Percentiles rank a stretch among this genome's conserved stretches.
phyloP scores from a whole-genome alignment of 108 stramenopile species.

The Fistulifera solaris region DNA sequence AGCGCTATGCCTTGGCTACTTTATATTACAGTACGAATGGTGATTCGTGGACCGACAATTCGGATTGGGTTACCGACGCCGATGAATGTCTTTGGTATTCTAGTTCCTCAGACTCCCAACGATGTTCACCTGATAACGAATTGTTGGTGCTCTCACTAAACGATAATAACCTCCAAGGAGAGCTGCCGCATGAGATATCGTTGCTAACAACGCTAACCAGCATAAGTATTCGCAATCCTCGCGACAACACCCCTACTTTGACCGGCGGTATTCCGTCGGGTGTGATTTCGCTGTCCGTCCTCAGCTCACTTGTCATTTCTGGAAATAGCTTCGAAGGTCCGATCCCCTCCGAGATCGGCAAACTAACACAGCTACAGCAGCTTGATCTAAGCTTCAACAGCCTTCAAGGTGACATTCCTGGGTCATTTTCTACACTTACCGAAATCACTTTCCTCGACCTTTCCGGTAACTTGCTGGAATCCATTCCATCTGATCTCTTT shows the following conservation, averaged over 20 bases:
- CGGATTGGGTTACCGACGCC: constrained; percentile 18
- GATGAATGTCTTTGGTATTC: constrained; percentile 35
- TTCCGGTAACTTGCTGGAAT: constrained; percentile 40
- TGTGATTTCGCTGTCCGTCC: no score
- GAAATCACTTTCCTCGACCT: constrained; percentile 5
- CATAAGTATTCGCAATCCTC: constrained; percentile 2
- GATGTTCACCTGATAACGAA: not conserved
- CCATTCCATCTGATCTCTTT: constrained; percentile 25
- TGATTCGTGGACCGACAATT: constrained; percentile 20
- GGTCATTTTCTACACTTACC: constrained; percentile 2
- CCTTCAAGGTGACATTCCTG: not conserved
- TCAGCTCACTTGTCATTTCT: no score
- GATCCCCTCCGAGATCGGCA: not conserved
- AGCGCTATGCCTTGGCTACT: constrained; percentile 40
- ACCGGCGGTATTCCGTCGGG: not conserved
- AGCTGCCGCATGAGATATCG: constrained; percentile 19
- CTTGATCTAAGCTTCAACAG: not conserved
- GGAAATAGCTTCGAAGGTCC: constrained; percentile 1
- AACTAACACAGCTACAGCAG: not conserved
- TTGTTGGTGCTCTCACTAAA: constrained; percentile 19
- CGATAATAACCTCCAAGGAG: constrained; percentile 32
- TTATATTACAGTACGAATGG: constrained; percentile 48
- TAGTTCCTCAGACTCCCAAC: not conserved
- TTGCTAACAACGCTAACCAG: constrained; percentile 19
- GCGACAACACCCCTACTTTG: not conserved